Conservation (phyloP, 768 basidiomycete species). For the Amanita phalloides region DNA sequence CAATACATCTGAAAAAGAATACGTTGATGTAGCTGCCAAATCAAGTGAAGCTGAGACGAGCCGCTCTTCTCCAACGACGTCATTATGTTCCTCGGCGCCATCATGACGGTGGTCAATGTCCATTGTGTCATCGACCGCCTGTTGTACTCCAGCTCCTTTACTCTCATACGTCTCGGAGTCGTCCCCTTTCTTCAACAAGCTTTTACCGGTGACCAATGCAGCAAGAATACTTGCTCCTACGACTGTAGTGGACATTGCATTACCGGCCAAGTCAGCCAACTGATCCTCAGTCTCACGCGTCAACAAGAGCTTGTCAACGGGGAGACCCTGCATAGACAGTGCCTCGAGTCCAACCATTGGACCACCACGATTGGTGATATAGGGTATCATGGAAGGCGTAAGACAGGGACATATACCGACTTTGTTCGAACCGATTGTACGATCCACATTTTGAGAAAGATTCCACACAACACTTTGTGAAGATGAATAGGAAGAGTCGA, state of each 20-base stretch:
- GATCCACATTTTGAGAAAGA: constrained; percentile 92
- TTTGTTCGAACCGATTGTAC: constrained; percentile 72
- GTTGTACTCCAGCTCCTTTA: constrained; percentile 29
- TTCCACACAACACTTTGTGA: constrained; percentile 79
- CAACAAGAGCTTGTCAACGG: constrained; percentile 82
- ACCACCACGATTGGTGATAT: constrained; percentile 90
- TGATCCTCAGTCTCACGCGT: constrained; percentile 93
- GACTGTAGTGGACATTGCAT: constrained; percentile 97
- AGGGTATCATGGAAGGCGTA: constrained; percentile 95
- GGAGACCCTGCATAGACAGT: constrained; percentile 88
- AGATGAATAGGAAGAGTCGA: background rate
- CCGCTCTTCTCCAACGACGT: constrained; percentile 64
- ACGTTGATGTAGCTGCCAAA: constrained; percentile 41
- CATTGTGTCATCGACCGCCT: constrained; percentile 29
- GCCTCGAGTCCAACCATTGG: constrained; percentile 94
- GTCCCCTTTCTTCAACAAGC: constrained; percentile 55
- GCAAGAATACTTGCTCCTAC: constrained; percentile 85
- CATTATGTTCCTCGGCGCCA: constrained; percentile 21
- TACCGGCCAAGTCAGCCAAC: constrained; percentile 88
- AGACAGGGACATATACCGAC: constrained; percentile 87
- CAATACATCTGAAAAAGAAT: constrained; percentile 46
- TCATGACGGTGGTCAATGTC: constrained; percentile 30
- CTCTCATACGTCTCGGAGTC: constrained; percentile 61
- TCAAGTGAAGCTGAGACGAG: constrained; percentile 58
- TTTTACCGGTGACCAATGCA: constrained; percentile 59